These are phyloP conservation scores for Delonix regia DNA, from an alignment of 306 rosid species.

Conservation along the genomic window DNA sequence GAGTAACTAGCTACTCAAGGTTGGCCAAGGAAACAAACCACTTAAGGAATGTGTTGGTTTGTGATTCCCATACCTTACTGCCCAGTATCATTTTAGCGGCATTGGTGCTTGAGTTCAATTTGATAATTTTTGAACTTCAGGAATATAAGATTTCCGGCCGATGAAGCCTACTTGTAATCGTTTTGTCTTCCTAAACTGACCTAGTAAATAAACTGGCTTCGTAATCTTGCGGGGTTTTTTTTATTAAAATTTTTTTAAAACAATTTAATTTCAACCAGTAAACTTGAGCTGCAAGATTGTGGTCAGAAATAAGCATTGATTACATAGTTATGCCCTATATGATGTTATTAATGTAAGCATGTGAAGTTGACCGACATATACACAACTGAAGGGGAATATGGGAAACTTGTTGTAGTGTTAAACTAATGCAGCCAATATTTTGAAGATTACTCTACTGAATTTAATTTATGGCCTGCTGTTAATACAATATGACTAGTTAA, in stretches of 20 bases:
- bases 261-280: neutral
- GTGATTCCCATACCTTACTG: neutral
- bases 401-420: neutral
- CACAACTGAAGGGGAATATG: neutral
- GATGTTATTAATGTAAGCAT: neutral
- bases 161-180: neutral
- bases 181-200: neutral
- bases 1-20: neutral
- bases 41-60: neutral
- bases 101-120: neutral
- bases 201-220: neutral
- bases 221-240: neutral
- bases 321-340: neutral
- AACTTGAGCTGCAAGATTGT: neutral
- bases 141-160: neutral
- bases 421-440: neutral
- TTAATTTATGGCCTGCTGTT: neutral
- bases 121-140: neutral
- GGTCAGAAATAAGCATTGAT: neutral
- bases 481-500: neutral
- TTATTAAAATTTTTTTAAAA: neutral
- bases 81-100: neutral
- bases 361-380: neutral
- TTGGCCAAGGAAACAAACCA: neutral
- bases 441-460: neutral